Base-by-base conservation (phyloP, 345 rosid genomes). In the Isatis tinctoria region DNA sequence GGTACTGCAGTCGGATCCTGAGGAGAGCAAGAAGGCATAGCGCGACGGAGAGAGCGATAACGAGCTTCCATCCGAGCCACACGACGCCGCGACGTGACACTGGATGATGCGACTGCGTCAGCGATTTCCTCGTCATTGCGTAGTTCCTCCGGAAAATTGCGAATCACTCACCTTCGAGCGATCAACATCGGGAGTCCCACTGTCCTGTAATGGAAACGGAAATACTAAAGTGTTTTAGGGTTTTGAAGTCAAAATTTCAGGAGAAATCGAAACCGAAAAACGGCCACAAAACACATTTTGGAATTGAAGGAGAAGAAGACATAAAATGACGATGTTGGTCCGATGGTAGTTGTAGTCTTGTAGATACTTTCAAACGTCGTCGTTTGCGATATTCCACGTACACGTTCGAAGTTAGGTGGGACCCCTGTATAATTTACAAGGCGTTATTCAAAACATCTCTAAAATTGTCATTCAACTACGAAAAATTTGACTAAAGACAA, bases 1-100 rank as follows among this genome's bases (percentile, higher is more conserved):
- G 47, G 80, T 79, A 69, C 8, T 60, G 81, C 9, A 65, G 62
- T 62, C 86, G 92, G 69, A 95, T 86, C n/a, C 87, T 74, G 66
- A 85, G 48, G 52, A 95, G 79, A 32, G 89, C 89, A 47, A 85
- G 52, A 74, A 88, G 49, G 76, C 89, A 92, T 64, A 94, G 83
- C 17, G 81, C 39, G 64, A 84, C 30, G 53, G 88, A 90, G 76
- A 92, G 63, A 70, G 78, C 27, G 80, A 89, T 66, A 43, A 83
- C 74, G 45, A 88, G 81, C 87, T 85, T 92, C 96, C 88, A 92
- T 48, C 81, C 82, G 4, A 83, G 65, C 96, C 93, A 85, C 44
- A 87, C 53, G 65, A 85, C 71, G 75, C 76, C 85, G 66, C 88
- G 88, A 18, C 77, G 81, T 58, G 81, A 49, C 56, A 58, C 14